phyloP scores from a whole-genome alignment of 805 yeast species.

The Pichia phayaonensis region DNA sequence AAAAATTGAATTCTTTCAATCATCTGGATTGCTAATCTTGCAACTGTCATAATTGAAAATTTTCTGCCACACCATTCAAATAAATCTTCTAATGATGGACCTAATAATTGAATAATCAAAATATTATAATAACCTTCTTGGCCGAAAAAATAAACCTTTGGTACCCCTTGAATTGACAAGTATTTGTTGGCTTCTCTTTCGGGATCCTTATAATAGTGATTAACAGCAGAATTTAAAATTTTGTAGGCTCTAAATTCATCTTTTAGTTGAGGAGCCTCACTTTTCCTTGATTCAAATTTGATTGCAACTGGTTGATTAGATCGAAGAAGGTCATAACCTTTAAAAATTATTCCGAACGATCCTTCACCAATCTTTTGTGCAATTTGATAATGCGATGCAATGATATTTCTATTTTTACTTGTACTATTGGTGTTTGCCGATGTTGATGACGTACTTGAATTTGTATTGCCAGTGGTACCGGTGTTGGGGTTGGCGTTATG shows the following conservation, averaged over 20 bases:
- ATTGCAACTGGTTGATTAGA: conserved; percentile 60
- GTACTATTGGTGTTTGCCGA: background rate
- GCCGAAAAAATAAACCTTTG: conserved; percentile 79
- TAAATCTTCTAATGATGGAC: conserved; percentile 76
- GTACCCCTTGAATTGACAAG: conserved; percentile 48
- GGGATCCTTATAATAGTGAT: conserved; percentile 23
- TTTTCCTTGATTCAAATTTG: conserved; percentile 68
- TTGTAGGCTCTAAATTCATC: conserved; percentile 78
- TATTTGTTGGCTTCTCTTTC: conserved; percentile 17
- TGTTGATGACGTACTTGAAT: background rate
- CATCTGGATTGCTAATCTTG: conserved; percentile 73
- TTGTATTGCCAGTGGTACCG: background rate
- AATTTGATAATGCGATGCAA: conserved; percentile 63
- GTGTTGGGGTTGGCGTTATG: background rate
- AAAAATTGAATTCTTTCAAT: conserved; percentile 62
- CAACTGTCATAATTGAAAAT: conserved; percentile 65
- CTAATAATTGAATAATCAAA: conserved; percentile 69
- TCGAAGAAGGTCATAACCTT: conserved; percentile 66
- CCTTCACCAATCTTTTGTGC: conserved; percentile 87
- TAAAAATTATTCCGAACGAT: conserved; percentile 78
- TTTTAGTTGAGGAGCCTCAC: conserved; percentile 77
- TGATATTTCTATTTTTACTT: conserved; percentile 22
- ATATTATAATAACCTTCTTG: conserved; percentile 80
- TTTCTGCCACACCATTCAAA: conserved; percentile 85
- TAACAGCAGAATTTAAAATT: conserved; percentile 50